Conservation (phyloP, 805 yeast species). For the Blastobotrys peoriensis region DNA sequence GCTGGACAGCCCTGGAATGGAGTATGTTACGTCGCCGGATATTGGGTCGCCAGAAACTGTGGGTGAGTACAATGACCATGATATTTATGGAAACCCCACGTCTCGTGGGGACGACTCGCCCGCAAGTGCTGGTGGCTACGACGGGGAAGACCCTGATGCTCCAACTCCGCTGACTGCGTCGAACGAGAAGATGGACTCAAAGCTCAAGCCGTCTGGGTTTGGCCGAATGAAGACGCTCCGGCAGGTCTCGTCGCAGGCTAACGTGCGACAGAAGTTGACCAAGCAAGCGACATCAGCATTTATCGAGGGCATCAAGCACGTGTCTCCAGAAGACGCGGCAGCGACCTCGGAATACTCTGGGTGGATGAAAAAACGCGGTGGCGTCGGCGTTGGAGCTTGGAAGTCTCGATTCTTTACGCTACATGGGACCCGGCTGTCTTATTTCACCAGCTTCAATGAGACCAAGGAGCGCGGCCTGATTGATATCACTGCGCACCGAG, state of each 20-base stretch:
- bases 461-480: conserved; percentile 84
- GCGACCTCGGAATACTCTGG: conserved; percentile 75
- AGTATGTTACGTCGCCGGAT: not conserved
- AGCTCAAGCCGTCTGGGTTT: not conserved
- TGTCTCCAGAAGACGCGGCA: conserved; percentile 73
- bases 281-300: conserved; percentile 39
- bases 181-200: conserved; percentile 1
- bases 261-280: conserved; percentile 22
- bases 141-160: not conserved
- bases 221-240: conserved; percentile 42
- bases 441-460: conserved; percentile 73
- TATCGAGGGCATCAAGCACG: conserved; percentile 71
- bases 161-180: not conserved
- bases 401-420: conserved; percentile 77
- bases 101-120: not conserved
- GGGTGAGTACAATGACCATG: not conserved
- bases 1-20: not conserved
- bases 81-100: not conserved
- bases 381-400: conserved; percentile 84
- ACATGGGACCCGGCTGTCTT: conserved; percentile 89
- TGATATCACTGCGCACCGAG: conserved; percentile 92
- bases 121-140: not conserved
- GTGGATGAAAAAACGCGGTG: conserved; percentile 94
- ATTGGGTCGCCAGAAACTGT: not conserved
- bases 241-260: conserved; percentile 45